These are phyloP conservation scores for Eucalyptus regnans DNA, from an alignment of 345 rosid species.

Conservation along the genomic window DNA sequence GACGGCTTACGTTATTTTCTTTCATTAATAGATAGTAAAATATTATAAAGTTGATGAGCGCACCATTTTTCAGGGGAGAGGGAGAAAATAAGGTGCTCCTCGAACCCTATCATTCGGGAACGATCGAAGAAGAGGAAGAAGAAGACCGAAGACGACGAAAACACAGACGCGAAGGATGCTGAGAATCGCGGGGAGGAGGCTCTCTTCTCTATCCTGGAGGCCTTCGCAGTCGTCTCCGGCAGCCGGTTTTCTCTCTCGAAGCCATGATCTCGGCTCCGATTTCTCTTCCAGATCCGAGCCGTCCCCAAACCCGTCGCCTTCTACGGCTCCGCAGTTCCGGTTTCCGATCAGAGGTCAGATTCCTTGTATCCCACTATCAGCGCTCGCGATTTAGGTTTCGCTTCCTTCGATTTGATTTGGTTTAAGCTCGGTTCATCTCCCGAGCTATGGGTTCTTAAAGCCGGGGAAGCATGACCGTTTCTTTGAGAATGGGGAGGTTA, in stretches of 20 bases:
- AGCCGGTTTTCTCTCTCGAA: slow-evolving; percentile 15
- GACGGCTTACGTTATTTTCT: slow-evolving; percentile 1
- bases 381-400: not conserved
- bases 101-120: not conserved
- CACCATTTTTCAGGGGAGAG: not conserved
- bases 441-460: not conserved
- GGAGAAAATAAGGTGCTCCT: not conserved
- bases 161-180: slow-evolving; percentile 31
- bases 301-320: slow-evolving; percentile 3
- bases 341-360: slow-evolving; percentile 47
- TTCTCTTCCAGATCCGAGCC: slow-evolving; percentile 22
- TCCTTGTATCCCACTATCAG: not conserved
- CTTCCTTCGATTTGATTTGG: not conserved
- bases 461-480: not conserved
- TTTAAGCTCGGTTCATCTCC: not conserved
- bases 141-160: not conserved
- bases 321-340: slow-evolving; percentile 8
- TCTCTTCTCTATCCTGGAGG: slow-evolving; percentile 39
- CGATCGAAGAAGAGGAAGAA: not conserved
- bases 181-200: slow-evolving; percentile 66
- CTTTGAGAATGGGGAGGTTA: not conserved
- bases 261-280: slow-evolving; percentile 3
- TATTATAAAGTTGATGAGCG: no score
- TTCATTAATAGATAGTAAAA: no score
- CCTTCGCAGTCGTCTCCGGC: slow-evolving; percentile 5